Base-by-base conservation (phyloP, 345 rosid genomes). In the Ceriops tagal region DNA sequence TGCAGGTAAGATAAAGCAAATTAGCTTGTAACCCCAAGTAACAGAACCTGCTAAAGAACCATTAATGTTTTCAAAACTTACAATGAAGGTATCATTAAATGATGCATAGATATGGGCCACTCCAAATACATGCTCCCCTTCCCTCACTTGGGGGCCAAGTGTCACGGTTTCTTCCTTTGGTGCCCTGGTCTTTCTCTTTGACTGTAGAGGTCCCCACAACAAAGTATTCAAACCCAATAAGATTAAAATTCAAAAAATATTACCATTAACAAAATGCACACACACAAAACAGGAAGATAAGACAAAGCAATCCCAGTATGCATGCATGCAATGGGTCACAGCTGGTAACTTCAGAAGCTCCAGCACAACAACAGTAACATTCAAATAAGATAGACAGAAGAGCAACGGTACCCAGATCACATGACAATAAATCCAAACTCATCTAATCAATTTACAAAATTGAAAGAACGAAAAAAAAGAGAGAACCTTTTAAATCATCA, bases 41-140 rank as follows among this genome's bases (percentile, higher is more conserved):
- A 24, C 39, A 21, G 34, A 31, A 13, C 58, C 26, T 7, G 18
- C 19, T 16, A 49, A 16, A 30, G 35, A 8, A 3, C 53, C 62
- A 58, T 6, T 6, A 53, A 46, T 2, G 13, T 35, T 22, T 16
- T 13, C 46, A 51, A 59, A 20, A 73, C 91, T 84, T 65, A 92
- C 96, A 56, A 92, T 92, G 80, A 92, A 92, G 5, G 70, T 72
- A n/a, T 72, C 75, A 13, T 72, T 72, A 30, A 72, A 72, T 6
- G 66, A 72, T 0, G 70, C 75, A 15, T 22, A 72, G 70, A 72
- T 66, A 49, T 72, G 75, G 5, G 77, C 80, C 39, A 77, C 80
- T 1, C 80, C 80, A 58, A 77, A 77, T 21, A 53, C 80, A 21
- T 68, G 56, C 34, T 77, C 77, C 37, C 80, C 80, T 22, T 77